phyloP scores from a whole-genome alignment of 352 stramenopile genomes.

The Phytopythium delawarense region DNA sequence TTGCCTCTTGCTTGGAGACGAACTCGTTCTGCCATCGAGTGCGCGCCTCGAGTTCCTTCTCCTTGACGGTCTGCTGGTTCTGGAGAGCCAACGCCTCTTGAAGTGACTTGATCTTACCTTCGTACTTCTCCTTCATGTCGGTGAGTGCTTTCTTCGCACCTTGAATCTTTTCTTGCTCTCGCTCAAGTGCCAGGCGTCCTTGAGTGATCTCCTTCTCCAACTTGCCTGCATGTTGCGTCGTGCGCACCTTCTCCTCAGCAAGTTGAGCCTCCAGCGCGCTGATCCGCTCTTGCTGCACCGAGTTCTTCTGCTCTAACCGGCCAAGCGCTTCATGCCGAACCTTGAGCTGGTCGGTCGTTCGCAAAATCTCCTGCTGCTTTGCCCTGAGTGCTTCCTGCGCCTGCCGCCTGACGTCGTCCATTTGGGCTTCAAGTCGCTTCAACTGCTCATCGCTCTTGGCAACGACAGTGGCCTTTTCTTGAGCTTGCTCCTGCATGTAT shows the following conservation, averaged over 20 bases:
- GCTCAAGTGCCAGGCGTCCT: conserved; percentile 38
- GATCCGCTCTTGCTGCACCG: conserved; percentile 33
- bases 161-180: conserved; percentile 39
- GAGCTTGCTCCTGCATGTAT: conserved; percentile 68
- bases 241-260: conserved; percentile 37
- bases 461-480: conserved; percentile 36
- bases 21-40: conserved; percentile 72
- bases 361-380: conserved; percentile 51
- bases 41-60: conserved; percentile 54
- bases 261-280: conserved; percentile 23
- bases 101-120: conserved; percentile 40
- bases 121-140: conserved; percentile 41
- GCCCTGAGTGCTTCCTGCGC: conserved; percentile 36
- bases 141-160: conserved; percentile 20
- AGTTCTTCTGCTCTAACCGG: conserved; percentile 50
- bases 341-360: conserved; percentile 48
- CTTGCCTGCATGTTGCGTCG: conserved; percentile 28
- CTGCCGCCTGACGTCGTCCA: conserved; percentile 31
- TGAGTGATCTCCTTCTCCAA: conserved; percentile 58
- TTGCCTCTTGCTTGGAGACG: conserved; percentile 58
- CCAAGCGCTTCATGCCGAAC: conserved; percentile 48
- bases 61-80: conserved; percentile 41
- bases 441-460: conserved; percentile 30
- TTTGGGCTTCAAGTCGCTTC: conserved; percentile 28
- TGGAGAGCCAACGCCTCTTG: conserved; percentile 46